phyloP scores from a whole-genome alignment of 495 filamentous ascomycete species.

The Aspergillus homomorphus region DNA sequence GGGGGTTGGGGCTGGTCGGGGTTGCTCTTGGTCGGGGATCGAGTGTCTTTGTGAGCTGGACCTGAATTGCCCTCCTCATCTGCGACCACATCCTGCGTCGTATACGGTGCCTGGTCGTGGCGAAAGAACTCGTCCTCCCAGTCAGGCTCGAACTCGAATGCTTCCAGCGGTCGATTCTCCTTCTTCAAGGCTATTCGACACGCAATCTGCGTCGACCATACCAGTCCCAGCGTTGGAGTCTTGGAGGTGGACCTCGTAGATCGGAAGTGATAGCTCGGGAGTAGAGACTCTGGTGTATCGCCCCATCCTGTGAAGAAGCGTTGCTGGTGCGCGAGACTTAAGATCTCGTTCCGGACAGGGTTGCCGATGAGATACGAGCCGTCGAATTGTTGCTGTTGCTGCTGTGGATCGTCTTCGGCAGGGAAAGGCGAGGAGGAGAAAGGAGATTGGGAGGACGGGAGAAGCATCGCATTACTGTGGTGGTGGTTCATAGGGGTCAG shows the following conservation, averaged over 20 bases:
- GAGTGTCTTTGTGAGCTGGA: not conserved
- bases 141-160: not conserved
- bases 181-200: constrained; percentile 78
- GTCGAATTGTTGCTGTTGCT: constrained; percentile 29
- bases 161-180: constrained; percentile 24
- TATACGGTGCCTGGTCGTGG: not conserved
- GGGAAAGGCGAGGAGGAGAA: constrained; percentile 32
- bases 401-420: constrained; percentile 32
- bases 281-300: constrained; percentile 37
- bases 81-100: too few relatives aligned
- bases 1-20: too few relatives aligned
- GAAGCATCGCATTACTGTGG: constrained; percentile 16
- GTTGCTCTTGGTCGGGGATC: not conserved
- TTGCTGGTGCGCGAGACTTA: constrained; percentile 84
- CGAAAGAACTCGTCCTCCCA: not conserved
- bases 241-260: constrained; percentile 49
- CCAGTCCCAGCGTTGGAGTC: constrained; percentile 79
- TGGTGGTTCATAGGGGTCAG: constrained; percentile 1
- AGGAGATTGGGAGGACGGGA: constrained; percentile 29
- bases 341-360: constrained; percentile 42
- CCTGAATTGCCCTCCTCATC: too few relatives aligned
- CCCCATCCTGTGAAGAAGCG: constrained; percentile 96
- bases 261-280: not conserved
- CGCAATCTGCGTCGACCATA: constrained; percentile 87
- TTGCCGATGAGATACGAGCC: constrained; percentile 40